phyloP scores from a whole-genome alignment of 768 basidiomycete genomes.

The Hericium rajendrae region DNA sequence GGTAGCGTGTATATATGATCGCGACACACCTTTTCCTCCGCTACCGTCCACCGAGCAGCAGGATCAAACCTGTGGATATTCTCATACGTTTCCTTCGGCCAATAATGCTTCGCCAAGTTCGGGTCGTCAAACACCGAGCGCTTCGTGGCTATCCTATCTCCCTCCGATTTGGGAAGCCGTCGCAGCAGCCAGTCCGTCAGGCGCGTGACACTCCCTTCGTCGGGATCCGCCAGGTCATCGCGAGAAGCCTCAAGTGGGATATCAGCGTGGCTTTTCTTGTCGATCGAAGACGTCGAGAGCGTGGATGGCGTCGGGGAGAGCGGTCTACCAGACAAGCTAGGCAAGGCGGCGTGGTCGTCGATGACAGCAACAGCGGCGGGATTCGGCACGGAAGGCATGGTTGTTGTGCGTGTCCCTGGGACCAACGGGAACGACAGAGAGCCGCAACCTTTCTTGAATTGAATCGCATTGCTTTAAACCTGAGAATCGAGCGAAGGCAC shows the following conservation, averaged over 20 bases:
- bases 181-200: slow-evolving; percentile 11
- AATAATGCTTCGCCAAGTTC: slow-evolving; percentile 33
- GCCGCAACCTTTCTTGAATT: background rate
- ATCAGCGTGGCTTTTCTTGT: background rate
- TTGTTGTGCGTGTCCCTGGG: background rate
- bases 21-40: slow-evolving; percentile 42
- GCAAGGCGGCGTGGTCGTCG: background rate
- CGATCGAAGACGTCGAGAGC: background rate
- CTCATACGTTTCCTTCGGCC: slow-evolving; percentile 42
- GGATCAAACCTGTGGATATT: slow-evolving; percentile 53
- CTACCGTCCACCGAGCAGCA: slow-evolving; percentile 52
- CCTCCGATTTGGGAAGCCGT: slow-evolving; percentile 17
- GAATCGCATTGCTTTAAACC: background rate
- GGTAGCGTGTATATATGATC: no score
- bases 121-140: slow-evolving; percentile 50
- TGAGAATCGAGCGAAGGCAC: background rate
- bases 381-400: background rate
- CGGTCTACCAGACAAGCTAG: background rate
- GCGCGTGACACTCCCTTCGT: background rate
- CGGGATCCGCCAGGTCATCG: slow-evolving; percentile 1
- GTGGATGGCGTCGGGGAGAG: background rate
- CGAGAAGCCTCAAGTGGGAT: background rate
- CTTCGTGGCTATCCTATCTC: slow-evolving; percentile 43
- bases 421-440: background rate
- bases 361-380: background rate